These are phyloP conservation scores for Cryphonectria japonica DNA, from an alignment of 2,329 filamentous ascomycete genomes.

Conservation along the genomic window DNA sequence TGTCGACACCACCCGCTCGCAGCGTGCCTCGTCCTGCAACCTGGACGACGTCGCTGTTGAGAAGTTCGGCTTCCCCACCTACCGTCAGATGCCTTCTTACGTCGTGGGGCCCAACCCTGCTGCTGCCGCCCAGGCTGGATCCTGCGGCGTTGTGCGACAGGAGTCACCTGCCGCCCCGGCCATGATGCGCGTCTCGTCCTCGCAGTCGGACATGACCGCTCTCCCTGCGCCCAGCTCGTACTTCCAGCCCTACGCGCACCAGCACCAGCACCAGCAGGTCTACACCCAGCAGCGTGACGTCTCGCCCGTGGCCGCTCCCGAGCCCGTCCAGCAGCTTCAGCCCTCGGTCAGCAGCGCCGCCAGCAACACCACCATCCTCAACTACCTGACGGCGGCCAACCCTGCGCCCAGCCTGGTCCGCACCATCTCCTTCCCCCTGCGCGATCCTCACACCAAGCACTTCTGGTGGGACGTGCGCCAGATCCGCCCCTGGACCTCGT, in stretches of 20 bases:
- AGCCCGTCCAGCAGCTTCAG: slow-evolving; percentile 39
- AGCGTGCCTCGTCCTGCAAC: slow-evolving; percentile 69
- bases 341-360: slow-evolving; percentile 36
- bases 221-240: slow-evolving; percentile 39
- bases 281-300: slow-evolving; percentile 52
- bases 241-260: slow-evolving; percentile 41
- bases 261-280: slow-evolving; percentile 32
- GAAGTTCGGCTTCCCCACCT: slow-evolving; percentile 82
- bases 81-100: slow-evolving; percentile 71
- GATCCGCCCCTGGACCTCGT: slow-evolving; percentile 79
- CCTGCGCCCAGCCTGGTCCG: slow-evolving; percentile 82
- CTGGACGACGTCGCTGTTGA: slow-evolving; percentile 68
- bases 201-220: slow-evolving; percentile 39
- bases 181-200: slow-evolving; percentile 33
- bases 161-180: slow-evolving; percentile 34
- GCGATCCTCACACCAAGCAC: slow-evolving; percentile 72
- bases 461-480: slow-evolving; percentile 98
- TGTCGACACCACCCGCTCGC: slow-evolving; percentile 47
- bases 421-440: slow-evolving; percentile 71
- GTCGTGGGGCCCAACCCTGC: slow-evolving; percentile 38
- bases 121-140: slow-evolving; percentile 33
- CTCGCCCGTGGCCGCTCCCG: slow-evolving; percentile 44
- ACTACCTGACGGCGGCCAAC: slow-evolving; percentile 78
- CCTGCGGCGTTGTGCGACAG: slow-evolving; percentile 32
- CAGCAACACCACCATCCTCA: slow-evolving; percentile 71